These are phyloP conservation scores for Cicer bijugum DNA, from an alignment of 306 rosid species.

Conservation along the genomic window DNA sequence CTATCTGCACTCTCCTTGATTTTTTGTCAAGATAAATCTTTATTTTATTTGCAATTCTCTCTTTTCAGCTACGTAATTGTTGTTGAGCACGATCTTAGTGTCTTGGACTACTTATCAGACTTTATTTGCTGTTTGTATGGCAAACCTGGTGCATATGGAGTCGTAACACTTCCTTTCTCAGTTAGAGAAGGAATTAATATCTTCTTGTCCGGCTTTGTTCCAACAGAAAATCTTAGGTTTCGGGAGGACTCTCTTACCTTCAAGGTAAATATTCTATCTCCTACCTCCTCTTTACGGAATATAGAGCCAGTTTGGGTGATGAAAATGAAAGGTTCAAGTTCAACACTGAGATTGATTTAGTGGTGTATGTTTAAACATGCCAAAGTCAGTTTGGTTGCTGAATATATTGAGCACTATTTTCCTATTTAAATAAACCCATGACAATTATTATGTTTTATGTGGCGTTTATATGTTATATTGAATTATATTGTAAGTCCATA, in stretches of 20 bases:
- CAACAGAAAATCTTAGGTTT: constrained; percentile 95
- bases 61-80: constrained; percentile 93
- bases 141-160: constrained; percentile 99
- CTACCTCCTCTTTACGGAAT: constrained; percentile 1
- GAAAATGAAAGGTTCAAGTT: constrained; percentile 17
- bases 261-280: constrained; percentile 60
- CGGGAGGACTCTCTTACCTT: constrained; percentile 93
- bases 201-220: constrained; percentile 98
- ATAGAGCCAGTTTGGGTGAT: constrained; percentile 12
- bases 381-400: neutral
- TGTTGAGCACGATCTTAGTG: constrained; percentile 99
- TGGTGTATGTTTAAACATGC: constrained; percentile 8
- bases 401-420: constrained; percentile 22
- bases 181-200: constrained; percentile 99
- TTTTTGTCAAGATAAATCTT: constrained; percentile 10
- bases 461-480: constrained; percentile 6
- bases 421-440: neutral
- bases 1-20: neutral
- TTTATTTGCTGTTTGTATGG: constrained; percentile 98
- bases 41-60: constrained; percentile 38
- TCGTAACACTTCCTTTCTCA: constrained; percentile 98
- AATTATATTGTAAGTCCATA: neutral
- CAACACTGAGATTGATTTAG: constrained; percentile 1
- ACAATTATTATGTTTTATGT: neutral
- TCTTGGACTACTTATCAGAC: constrained; percentile 96